Evolutionary conservation across 805 yeast genomes (phyloP).

Genomic region (Myxozyma nipponensis): DNA sequence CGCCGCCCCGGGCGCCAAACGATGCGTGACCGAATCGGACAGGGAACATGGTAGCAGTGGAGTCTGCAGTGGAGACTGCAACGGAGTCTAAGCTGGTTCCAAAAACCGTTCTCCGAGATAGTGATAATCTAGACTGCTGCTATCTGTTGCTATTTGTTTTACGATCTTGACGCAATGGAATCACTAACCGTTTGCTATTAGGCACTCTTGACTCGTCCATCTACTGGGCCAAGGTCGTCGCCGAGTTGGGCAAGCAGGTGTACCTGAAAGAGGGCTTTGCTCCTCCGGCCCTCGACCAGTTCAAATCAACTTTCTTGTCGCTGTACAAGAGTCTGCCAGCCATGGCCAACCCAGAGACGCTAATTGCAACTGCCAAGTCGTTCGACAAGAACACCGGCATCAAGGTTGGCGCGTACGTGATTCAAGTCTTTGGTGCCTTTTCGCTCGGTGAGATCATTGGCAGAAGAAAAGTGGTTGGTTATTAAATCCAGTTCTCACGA

Average conservation of each 20-base stretch:
- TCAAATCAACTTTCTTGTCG: slow-evolving; percentile 67
- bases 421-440: slow-evolving; percentile 87
- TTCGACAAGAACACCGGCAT: slow-evolving; percentile 50
- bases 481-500: slow-evolving; percentile 36
- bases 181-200: too few relatives aligned
- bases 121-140: too few relatives aligned
- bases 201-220: slow-evolving; percentile 50
- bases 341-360: slow-evolving; percentile 50
- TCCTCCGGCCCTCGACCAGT: slow-evolving; percentile 77
- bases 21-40: too few relatives aligned
- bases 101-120: too few relatives aligned
- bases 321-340: slow-evolving; percentile 43
- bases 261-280: slow-evolving; percentile 90
- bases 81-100: too few relatives aligned
- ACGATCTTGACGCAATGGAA: too few relatives aligned
- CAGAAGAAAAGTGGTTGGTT: slow-evolving; percentile 89
- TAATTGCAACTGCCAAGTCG: slow-evolving; percentile 46
- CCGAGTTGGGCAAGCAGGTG: slow-evolving; percentile 67
- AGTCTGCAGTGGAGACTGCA: too few relatives aligned
- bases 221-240: slow-evolving; percentile 72
- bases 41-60: too few relatives aligned
- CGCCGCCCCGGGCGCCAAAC: too few relatives aligned
- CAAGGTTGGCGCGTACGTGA: slow-evolving; percentile 67
- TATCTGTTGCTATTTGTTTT: too few relatives aligned
- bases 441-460: slow-evolving; percentile 95